Base-by-base conservation (phyloP, 2,329 filamentous ascomycete genomes). In the Cytospora paraplurivora region DNA sequence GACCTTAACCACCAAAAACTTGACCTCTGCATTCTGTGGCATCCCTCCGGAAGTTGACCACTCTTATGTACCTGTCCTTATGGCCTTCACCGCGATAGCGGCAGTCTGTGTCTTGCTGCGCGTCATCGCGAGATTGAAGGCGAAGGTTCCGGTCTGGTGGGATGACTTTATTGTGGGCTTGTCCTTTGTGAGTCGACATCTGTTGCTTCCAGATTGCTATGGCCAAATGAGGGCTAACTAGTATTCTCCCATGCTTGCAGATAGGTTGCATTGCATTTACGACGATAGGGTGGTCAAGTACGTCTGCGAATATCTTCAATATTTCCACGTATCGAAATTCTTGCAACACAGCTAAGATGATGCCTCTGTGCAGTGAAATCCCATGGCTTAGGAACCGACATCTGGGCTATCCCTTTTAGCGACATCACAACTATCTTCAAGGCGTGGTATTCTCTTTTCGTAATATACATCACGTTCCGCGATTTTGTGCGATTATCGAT, bases 361-460 rank as follows among this genome's bases (percentile, higher is more conserved):
- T 33, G 7, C n/a, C 4, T 2, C 33, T 33, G 3, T 33, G 19
- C 34, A 59, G 47, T 59, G 21, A 35, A 27, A 10, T 12, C 34
- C 44, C 34, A 37, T 32, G 56, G 56, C 33, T n/a, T 59, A 21
- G 56, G 56, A 15, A 59, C 47, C 7, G 56, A 59, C 33, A 51
- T 59, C 4, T 59, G 47, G 47, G 56, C 47, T 6, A 4, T 59
- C 21, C 56, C 56, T 1, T 59, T 51, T n/a, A 49, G 41, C 13
- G 7, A 59, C n/a, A 59, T 59, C 47, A 52, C 44, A 4, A 8
- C 8, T 7, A 59, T 59, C n/a, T 59, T 59, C 47, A 59, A 51
- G n/a, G 34, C 19, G 7, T 11, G 50, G 3, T 59, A 59, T 33
- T 8, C 8, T 17, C 15, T 27, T 10, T 41, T 41, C 8, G 34